Conservation (phyloP, 2,329 filamentous ascomycete species). For the Diaporthe nobilis region DNA sequence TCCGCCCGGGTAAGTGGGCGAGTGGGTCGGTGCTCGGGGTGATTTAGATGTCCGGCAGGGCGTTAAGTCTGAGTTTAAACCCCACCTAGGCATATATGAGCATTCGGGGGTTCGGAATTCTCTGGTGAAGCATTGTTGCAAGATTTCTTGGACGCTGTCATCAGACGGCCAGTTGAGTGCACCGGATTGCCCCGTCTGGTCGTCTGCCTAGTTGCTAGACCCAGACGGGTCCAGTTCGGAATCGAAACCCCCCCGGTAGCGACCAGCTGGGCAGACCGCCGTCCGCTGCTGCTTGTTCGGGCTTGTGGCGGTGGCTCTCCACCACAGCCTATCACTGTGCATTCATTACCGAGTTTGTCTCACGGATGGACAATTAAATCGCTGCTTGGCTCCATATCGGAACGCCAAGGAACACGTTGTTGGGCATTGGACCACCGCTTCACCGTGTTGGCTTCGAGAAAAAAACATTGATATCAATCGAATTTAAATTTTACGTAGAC, state of each 20-base stretch:
- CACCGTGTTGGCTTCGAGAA: not conserved
- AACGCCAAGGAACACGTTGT: no score
- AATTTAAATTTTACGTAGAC: not conserved
- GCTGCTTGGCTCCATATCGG: not conserved
- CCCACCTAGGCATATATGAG: not conserved
- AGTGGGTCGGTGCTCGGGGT: not conserved
- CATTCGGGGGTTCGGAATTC: constrained; percentile 21
- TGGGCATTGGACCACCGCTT: no score
- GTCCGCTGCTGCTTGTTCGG: not conserved
- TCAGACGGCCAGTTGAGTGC: not conserved
- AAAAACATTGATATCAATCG: not conserved
- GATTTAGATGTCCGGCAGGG: constrained; percentile 3
- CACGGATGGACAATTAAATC: not conserved
- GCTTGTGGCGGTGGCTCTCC: not conserved
- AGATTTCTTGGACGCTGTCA: not conserved
- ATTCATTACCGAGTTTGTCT: not conserved
- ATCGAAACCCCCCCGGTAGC: not conserved
- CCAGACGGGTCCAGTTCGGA: not conserved
- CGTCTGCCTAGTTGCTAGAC: not conserved
- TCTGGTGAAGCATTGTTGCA: not conserved
- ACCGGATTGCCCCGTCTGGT: not conserved
- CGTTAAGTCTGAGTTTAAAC: not conserved
- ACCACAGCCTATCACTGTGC: not conserved
- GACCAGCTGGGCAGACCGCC: not conserved
- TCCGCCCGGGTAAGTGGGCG: not conserved